phyloP scores from a whole-genome alignment of 2,329 filamentous ascomycete genomes.

The Fusarium haematococcum region DNA sequence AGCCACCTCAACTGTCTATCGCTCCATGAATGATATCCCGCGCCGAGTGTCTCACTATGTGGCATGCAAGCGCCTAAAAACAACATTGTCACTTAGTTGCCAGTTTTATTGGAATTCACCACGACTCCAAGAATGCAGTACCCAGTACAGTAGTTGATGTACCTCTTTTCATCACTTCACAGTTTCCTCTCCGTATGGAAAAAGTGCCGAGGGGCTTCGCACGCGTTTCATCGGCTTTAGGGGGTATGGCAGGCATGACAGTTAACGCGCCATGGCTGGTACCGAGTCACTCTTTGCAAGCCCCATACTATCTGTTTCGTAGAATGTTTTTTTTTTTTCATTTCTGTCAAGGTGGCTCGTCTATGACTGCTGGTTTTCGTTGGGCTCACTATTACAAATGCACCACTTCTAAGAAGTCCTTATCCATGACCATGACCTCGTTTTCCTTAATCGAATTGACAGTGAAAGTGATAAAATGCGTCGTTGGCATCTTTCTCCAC shows the following conservation, averaged over 20 bases:
- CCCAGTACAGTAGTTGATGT: neutral
- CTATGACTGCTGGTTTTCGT: neutral
- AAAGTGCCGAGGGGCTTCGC: neutral
- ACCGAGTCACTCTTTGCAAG: neutral
- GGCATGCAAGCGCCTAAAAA: neutral
- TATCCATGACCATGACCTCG: neutral
- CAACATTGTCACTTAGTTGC: neutral
- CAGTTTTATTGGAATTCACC: neutral
- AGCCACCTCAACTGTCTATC: neutral
- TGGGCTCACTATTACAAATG: neutral
- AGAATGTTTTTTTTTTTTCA: no score
- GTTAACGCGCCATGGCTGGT: neutral
- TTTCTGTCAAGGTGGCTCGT: neutral
- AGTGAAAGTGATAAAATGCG: neutral
- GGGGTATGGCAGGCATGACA: neutral
- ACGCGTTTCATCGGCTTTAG: neutral
- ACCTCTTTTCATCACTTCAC: neutral
- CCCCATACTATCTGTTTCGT: neutral
- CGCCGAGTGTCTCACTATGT: neutral
- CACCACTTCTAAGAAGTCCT: neutral
- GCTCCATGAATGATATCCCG: neutral
- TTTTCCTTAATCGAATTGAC: neutral
- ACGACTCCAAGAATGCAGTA: neutral
- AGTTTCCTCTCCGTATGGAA: neutral
- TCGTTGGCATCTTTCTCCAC: neutral